Conservation (phyloP, 208 protist species). For the Acanthamoeba healyi region DNA sequence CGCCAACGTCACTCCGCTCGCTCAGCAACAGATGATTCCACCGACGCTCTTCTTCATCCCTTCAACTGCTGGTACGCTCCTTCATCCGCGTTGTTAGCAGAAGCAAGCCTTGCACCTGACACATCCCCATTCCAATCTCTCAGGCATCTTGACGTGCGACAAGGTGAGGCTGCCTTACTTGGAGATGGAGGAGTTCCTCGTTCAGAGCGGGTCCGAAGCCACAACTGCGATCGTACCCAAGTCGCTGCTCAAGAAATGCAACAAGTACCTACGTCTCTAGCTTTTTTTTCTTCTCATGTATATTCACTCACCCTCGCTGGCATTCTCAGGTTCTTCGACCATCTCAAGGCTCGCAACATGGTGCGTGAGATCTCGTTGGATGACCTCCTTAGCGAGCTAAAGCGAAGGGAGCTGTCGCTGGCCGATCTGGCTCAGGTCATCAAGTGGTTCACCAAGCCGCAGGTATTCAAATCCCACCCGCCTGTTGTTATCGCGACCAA, state of each 20-base stretch:
- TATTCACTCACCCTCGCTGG: not conserved
- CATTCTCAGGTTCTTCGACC: not conserved
- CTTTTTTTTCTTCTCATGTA: not conserved
- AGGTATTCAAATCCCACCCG: not conserved
- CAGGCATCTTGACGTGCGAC: slow-evolving; percentile 26
- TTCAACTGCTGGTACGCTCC: slow-evolving; percentile 37
- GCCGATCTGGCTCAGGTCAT: not conserved
- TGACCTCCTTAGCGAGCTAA: not conserved
- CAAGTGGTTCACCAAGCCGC: slow-evolving; percentile 5
- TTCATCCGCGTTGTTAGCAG: no score
- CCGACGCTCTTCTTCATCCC: not conserved
- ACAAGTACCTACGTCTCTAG: not conserved
- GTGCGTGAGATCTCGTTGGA: slow-evolving; percentile 25
- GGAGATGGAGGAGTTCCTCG: slow-evolving; percentile 39
- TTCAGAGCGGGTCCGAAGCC: not conserved
- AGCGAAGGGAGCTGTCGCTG: not conserved
- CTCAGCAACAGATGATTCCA: not conserved
- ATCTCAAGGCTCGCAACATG: not conserved
- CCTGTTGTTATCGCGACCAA: not conserved
- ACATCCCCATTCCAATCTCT: not conserved
- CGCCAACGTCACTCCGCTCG: slow-evolving; percentile 7
- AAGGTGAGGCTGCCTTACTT: slow-evolving; percentile 13
- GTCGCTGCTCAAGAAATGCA: not conserved
- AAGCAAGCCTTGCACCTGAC: no score
- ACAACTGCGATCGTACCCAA: not conserved